A percentile compares a stretch with the other conserved stretches of the same genome.
Evolutionary conservation across 352 stramenopile genomes (phyloP).

Genomic region (Phytopythium montanum): DNA sequence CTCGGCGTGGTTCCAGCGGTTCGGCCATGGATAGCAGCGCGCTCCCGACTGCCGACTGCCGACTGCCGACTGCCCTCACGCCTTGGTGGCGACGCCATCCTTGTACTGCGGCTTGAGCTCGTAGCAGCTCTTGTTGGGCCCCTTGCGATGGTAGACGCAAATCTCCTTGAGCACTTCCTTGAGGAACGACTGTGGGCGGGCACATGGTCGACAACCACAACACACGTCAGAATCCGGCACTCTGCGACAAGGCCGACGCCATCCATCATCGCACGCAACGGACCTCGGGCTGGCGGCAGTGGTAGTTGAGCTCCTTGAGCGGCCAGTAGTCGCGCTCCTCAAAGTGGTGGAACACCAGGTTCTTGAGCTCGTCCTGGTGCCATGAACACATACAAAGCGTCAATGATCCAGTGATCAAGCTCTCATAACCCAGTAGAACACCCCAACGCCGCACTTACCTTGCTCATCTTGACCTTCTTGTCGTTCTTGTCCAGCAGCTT

Average conservation of each 20-base stretch:
- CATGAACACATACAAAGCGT: not conserved
- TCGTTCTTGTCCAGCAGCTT: slow-evolving; percentile 66
- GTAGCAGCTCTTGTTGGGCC: slow-evolving; percentile 89
- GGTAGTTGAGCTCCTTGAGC: slow-evolving; percentile 87
- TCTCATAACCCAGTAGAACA: not conserved
- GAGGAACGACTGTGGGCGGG: slow-evolving; percentile 57
- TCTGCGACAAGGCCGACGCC: not conserved
- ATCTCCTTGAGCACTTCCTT: slow-evolving; percentile 90
- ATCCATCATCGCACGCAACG: not conserved
- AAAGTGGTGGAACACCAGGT: slow-evolving; percentile 85
- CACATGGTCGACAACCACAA: slow-evolving; percentile 1
- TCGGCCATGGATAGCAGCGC: too few relatives aligned
- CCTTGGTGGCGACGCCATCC: slow-evolving; percentile 43
- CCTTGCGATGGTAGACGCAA: slow-evolving; percentile 86
- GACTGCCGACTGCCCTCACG: too few relatives aligned
- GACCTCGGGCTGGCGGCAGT: slow-evolving; percentile 86
- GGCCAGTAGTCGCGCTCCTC: slow-evolving; percentile 85
- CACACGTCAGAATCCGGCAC: not conserved
- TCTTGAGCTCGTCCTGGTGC: slow-evolving; percentile 85
- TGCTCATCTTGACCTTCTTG: slow-evolving; percentile 91
- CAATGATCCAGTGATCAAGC: not conserved
- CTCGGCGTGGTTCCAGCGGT: too few relatives aligned
- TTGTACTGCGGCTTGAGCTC: slow-evolving; percentile 89
- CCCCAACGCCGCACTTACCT: slow-evolving; percentile 29
- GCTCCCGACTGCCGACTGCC: too few relatives aligned